These are phyloP conservation scores for Phytophthora rubi DNA, from an alignment of 352 stramenopile species.

Conservation along the genomic window DNA sequence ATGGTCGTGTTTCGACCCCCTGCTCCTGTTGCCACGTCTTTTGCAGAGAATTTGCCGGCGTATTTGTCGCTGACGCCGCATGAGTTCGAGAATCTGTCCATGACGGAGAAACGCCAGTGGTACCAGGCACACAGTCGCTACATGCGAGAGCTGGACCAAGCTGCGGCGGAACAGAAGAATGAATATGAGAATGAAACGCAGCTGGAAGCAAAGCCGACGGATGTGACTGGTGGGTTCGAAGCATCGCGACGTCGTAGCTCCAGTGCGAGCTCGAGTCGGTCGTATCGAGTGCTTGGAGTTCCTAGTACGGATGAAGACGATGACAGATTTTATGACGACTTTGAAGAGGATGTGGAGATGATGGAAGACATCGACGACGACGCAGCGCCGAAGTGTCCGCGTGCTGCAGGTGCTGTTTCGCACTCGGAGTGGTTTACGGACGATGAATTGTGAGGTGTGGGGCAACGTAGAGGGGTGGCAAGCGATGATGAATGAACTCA, in stretches of 20 bases:
- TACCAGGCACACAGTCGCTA: slow-evolving; percentile 43
- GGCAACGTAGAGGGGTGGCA: not conserved
- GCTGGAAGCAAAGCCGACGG: slow-evolving; percentile 33
- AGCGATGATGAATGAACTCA: slow-evolving; percentile 5
- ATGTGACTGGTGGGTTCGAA: slow-evolving; percentile 5
- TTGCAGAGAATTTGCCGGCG: slow-evolving; percentile 37
- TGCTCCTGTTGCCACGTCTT: slow-evolving; percentile 8
- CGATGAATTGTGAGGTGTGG: slow-evolving; percentile 34
- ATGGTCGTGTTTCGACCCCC: slow-evolving; percentile 47
- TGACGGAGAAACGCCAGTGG: slow-evolving; percentile 48
- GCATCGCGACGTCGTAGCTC: slow-evolving; percentile 25
- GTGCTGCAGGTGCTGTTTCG: slow-evolving; percentile 46
- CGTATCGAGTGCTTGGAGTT: slow-evolving; percentile 47
- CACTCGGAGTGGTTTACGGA: slow-evolving; percentile 61
- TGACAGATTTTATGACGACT: slow-evolving; percentile 18
- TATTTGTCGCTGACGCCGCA: slow-evolving; percentile 55
- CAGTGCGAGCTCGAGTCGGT: slow-evolving; percentile 40
- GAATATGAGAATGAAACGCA: slow-evolving; percentile 6
- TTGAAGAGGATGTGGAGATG: slow-evolving; percentile 60
- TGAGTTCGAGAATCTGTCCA: slow-evolving; percentile 52
- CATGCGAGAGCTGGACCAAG: slow-evolving; percentile 34
- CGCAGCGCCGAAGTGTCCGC: slow-evolving; percentile 33
- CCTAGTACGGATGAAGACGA: slow-evolving; percentile 42
- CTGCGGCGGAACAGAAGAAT: slow-evolving; percentile 16
- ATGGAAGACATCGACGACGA: slow-evolving; percentile 40